These are phyloP conservation scores for Tolypocladium ophioglossoides DNA, from an alignment of 2,329 filamentous ascomycete species.

Conservation along the genomic window DNA sequence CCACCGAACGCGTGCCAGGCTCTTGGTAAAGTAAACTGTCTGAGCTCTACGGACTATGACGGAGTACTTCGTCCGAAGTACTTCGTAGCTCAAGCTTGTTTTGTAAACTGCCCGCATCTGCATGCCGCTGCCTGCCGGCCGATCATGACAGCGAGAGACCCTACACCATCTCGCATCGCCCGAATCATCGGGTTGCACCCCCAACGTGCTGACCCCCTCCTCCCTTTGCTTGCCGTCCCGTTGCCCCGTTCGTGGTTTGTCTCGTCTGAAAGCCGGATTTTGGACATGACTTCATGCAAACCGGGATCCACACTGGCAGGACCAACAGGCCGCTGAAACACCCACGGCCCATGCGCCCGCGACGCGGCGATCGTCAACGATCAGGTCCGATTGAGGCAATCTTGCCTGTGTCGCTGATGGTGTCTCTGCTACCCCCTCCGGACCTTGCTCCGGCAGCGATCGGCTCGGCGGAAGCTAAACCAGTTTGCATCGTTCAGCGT, in stretches of 20 bases:
- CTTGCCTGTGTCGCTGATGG: too few species aligned
- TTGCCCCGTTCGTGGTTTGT: not conserved
- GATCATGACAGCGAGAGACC: not conserved
- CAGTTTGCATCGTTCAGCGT: too few species aligned
- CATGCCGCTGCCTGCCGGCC: not conserved
- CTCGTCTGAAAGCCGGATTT: not conserved
- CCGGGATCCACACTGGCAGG: not conserved
- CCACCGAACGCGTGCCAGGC: not conserved
- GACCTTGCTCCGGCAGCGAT: too few species aligned
- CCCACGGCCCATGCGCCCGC: not conserved
- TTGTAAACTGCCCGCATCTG: not conserved
- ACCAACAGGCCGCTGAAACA: not conserved
- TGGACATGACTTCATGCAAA: not conserved
- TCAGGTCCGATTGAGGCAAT: not conserved
- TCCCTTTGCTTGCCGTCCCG: not conserved
- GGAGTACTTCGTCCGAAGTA: too few species aligned
- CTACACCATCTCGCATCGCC: not conserved
- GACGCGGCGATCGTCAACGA: not conserved
- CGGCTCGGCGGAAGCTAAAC: too few species aligned
- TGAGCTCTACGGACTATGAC: too few species aligned
- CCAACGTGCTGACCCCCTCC: not conserved
- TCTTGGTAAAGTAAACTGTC: too few species aligned
- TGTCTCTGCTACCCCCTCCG: too few species aligned
- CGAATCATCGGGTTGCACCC: not conserved
- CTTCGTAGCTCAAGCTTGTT: too few species aligned